Base-by-base conservation (phyloP, 108 stramenopile genomes). In the Nitzschia inconspicua region DNA sequence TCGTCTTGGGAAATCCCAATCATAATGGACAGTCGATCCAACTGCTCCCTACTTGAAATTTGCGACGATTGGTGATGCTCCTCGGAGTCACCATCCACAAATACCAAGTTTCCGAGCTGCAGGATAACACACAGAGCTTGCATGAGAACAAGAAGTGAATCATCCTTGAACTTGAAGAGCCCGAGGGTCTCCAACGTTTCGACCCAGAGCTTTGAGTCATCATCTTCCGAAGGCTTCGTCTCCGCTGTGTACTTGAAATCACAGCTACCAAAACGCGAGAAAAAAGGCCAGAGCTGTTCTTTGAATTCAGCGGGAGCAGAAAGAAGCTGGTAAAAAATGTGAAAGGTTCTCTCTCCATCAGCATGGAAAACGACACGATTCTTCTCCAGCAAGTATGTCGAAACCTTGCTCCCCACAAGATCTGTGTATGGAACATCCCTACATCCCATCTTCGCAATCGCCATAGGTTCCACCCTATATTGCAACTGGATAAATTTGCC, bases 301-400 rank as follows among this genome's bases (percentile, higher is more conserved):
- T 82, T 67, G 10, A 76, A 65, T 10, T 57, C 72, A 11, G 43
- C 47, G 16, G 77, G 64, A 8, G 80, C 88, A 20, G 76, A 66
- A 26, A 93, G 47, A 10, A 89, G 54, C 48, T 89, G 84, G 58
- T 98, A 98, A 60, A 98, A 98, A 32, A 97, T 74, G 66, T 98
- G 97, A 74, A 93, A 98, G 57, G 94, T 95, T 5, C 97, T 59
- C 70, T 98, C 97, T 13, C 88, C 86, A 4, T 53, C 32, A 43
- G 84, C 75, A 44, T 88, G 82, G 28, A 68, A 52, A 23, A 96
- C 92, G 44, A 97, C 85, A 14, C 97, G 84, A 25, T 79, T 86
- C 67, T 97, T 96, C 68, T 98, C 97, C 3, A 98, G 74, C 36
- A 98, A 79, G 56, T 96, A 98, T 16, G 89, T 91, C 14, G 64